Evolutionary conservation across 2,329 filamentous ascomycete species (phyloP).

Genomic region (Aureobasidium sp.): DNA sequence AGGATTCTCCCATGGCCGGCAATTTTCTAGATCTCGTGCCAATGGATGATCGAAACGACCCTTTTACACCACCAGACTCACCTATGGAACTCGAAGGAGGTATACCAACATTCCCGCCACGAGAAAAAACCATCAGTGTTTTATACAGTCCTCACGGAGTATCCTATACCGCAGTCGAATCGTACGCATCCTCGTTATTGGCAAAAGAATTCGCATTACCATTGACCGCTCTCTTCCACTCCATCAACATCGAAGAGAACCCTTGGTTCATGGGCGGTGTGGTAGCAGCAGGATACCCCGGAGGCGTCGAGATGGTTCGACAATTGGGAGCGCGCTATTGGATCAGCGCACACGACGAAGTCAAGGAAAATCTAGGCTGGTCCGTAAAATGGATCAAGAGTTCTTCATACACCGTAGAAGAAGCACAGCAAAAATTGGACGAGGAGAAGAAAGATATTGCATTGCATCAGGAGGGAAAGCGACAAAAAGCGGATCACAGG

Average conservation of each 20-base stretch:
- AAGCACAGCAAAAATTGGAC: slow-evolving; percentile 35
- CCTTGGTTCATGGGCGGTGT: slow-evolving; percentile 56
- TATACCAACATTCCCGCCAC: slow-evolving; percentile 27
- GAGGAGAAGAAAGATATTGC: neutral
- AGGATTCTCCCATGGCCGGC: slow-evolving; percentile 12
- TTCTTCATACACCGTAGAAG: slow-evolving; percentile 36
- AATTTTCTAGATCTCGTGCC: neutral
- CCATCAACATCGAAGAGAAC: slow-evolving; percentile 51
- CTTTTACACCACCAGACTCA: neutral
- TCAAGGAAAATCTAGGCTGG: slow-evolving; percentile 48
- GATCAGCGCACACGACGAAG: slow-evolving; percentile 55
- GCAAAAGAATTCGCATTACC: slow-evolving; percentile 48
- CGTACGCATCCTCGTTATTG: slow-evolving; percentile 52
- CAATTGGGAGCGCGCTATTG: slow-evolving; percentile 48
- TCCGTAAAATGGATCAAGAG: slow-evolving; percentile 45
- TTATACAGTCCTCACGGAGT: slow-evolving; percentile 60
- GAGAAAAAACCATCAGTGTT: slow-evolving; percentile 46
- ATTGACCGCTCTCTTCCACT: slow-evolving; percentile 56
- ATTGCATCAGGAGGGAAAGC: neutral
- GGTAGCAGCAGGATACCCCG: slow-evolving; percentile 48
- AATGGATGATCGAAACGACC: neutral
- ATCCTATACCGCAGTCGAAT: slow-evolving; percentile 43
- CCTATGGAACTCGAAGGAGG: slow-evolving; percentile 17
- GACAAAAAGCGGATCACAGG: neutral
- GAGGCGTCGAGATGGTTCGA: slow-evolving; percentile 49